Percentiles rank a stretch among this genome's conserved stretches.
Conservation (phyloP, 2,329 filamentous ascomycete genomes). For the Emmonsia crescens region DNA sequence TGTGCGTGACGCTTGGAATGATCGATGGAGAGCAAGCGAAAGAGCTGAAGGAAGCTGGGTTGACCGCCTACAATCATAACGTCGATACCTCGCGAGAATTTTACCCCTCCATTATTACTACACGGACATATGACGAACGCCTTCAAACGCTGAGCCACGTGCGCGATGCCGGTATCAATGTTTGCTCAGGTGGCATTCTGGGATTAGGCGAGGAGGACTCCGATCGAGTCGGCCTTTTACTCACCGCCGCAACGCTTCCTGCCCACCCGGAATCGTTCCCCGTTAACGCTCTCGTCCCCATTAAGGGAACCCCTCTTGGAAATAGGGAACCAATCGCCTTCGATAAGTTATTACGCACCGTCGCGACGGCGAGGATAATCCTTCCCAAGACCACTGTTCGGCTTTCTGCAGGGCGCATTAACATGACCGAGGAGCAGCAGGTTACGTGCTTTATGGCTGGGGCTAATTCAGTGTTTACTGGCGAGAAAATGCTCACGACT, state of each 20-base stretch:
- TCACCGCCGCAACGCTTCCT: constrained; percentile 72
- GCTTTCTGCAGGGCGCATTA: constrained; percentile 73
- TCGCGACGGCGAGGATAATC: constrained; percentile 70
- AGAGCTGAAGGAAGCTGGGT: constrained; percentile 69
- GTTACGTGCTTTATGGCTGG: constrained; percentile 81
- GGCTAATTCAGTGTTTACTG: constrained; percentile 89
- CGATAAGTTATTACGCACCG: constrained; percentile 66
- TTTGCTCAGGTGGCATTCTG: constrained; percentile 81
- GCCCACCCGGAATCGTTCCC: constrained; percentile 82
- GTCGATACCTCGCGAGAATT: constrained; percentile 83
- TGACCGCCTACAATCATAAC: constrained; percentile 93
- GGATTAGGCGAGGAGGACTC: constrained; percentile 68
- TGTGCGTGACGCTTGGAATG: constrained; percentile 90
- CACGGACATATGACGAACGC: constrained; percentile 76
- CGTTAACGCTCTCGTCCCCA: constrained; percentile 82
- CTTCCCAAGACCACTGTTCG: constrained; percentile 81
- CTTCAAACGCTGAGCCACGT: constrained; percentile 69
- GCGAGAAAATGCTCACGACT: constrained; percentile 91
- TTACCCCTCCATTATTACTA: constrained; percentile 78
- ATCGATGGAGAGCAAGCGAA: constrained; percentile 70
- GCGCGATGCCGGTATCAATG: constrained; percentile 74
- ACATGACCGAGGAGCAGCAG: constrained; percentile 80
- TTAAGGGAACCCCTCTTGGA: constrained; percentile 77
- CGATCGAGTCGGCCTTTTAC: constrained; percentile 72
- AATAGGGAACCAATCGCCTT: constrained; percentile 64